Base-by-base conservation (phyloP, 768 basidiomycete genomes). In the Cystofilobasidium ferigula region DNA sequence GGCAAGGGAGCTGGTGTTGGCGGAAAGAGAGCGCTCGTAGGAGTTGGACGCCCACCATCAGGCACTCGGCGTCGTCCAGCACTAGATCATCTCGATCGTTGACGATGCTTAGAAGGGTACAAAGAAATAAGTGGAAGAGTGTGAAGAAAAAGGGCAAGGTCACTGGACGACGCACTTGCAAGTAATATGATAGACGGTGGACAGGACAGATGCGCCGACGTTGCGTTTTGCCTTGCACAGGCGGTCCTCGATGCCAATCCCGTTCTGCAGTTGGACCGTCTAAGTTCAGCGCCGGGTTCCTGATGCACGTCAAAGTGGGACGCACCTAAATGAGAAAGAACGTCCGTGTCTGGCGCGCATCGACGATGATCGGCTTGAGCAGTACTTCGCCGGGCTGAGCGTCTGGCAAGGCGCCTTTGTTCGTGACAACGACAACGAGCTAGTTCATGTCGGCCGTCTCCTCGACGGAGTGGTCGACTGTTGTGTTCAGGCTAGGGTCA, bases 321-420 rank as follows among this genome's bases (percentile, higher is more conserved):
- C 43, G 43, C 43, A 45, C 80, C 78, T 57, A 76, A 70, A 75
- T 84, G 83, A 28, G 80, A 48, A 3, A 79, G 78, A 53, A 88
- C 73, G 42, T 88, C 73, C 8, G 84, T 81, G 73, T 47, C 45
- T 73, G 69, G 5, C 70, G 70, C 57, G 72, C 72, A 20, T 67
- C 62, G n/a, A n/a, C n/a, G 43, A 75, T 73, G n/a, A 71, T 58
- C 6, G 71, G 70, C 9, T 77, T 77, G 28, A 89, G 78, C 10
- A 88, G 73, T 5, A 76, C 72, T 0, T 86, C 77, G 8, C 84
- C 86, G 14, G 79, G 81, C 1, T 76, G 71, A 13, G 86, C 71
- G 70, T 89, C 87, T 4, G 87, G 86, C 22, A 88, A 75, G 5
- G 83, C 83, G n/a, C n/a, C n/a, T 72, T 89, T 89, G 1, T 85